Base-by-base conservation (phyloP, 352 stramenopile genomes). In the Blastocystis sp. region DNA sequence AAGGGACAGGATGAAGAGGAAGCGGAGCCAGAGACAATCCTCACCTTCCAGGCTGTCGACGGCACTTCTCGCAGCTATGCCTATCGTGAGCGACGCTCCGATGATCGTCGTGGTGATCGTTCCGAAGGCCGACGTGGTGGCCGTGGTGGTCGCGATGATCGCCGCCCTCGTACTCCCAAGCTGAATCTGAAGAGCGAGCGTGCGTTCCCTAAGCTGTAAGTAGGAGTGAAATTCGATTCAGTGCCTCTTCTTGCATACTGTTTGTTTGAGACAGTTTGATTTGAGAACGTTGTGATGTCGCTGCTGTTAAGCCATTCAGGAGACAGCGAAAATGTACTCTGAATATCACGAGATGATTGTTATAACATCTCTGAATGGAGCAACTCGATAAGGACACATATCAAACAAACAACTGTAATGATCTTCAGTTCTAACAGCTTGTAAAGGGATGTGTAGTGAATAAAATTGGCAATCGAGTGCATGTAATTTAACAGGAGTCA, bases 181-280 rank as follows among this genome's bases (percentile, higher is more conserved):
- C 20, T 85, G 13, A 62, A 85, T 43, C 47, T 85, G 53, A 85
- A 68, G 73, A 85, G 63, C 30, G 73, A 85, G 5, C 50, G 50
- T 50, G 47, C 53, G 11, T 85, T 85, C 73, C 73, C 73, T n/a
- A 85, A 85, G 73, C 53, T 85, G 50, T 85, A 85, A 66, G 24
- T n/a, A 37, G 13, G 6, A 30, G 37, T 16, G 37, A 20, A 63
- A 34, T 30, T 56, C 37, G 39, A 45, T 65, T 81, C 45, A 20
- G 26, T 64, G 20, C 6, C 26, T 66, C 47, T 47, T 63, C 68
- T 30, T 30, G 65, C 39, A 65, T 2, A 24, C 41, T 26, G 24
- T 64, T 9, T 81, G 45, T 81, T 81, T 63, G 70, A 39, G 45
- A 7, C 18, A 79, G 18, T 63, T 20, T 63, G 18, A 79, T 9